These are phyloP conservation scores for Coemansia aciculifera DNA, from an alignment of 192 early-diverging fungal species.

Conservation along the genomic window DNA sequence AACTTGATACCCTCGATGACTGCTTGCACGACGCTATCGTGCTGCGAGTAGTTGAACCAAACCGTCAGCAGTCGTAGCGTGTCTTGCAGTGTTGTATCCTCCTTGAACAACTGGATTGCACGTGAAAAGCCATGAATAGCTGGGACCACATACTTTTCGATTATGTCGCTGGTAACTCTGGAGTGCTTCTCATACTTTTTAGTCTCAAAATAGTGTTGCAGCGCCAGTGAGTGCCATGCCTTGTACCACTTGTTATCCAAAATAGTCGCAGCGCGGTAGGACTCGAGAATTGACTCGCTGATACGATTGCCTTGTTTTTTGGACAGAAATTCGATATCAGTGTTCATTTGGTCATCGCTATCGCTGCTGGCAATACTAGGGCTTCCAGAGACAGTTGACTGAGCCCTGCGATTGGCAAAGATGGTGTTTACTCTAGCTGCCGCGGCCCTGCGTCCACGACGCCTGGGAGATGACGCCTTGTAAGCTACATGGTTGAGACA, in stretches of 20 bases:
- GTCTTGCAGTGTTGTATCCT: conserved; percentile 89
- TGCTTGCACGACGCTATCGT: conserved; percentile 83
- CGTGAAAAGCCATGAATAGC: conserved; percentile 92
- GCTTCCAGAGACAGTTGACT: not conserved
- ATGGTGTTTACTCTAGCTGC: not conserved
- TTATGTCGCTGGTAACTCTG: conserved; percentile 61
- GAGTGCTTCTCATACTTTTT: conserved; percentile 71
- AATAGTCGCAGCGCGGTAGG: conserved; percentile 84
- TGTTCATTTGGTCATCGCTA: conserved; percentile 9
- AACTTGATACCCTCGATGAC: conserved; percentile 83
- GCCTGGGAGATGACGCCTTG: not conserved
- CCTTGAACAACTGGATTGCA: conserved; percentile 88
- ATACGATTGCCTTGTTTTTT: conserved; percentile 34
- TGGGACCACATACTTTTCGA: conserved; percentile 67
- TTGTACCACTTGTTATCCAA: conserved; percentile 96
- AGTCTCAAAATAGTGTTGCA: conserved; percentile 86
- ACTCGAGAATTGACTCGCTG: conserved; percentile 69
- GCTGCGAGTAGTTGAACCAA: conserved; percentile 96
- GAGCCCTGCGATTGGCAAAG: not conserved
- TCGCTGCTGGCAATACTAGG: not conserved
- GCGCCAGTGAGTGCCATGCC: conserved; percentile 98
- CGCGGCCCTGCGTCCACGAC: not conserved
- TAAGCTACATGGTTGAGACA: not conserved
- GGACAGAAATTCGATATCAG: conserved; percentile 29
- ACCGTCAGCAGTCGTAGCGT: conserved; percentile 90